Evolutionary conservation across 495 filamentous ascomycete genomes (phyloP).

Genomic region (Daldinia decipiens): DNA sequence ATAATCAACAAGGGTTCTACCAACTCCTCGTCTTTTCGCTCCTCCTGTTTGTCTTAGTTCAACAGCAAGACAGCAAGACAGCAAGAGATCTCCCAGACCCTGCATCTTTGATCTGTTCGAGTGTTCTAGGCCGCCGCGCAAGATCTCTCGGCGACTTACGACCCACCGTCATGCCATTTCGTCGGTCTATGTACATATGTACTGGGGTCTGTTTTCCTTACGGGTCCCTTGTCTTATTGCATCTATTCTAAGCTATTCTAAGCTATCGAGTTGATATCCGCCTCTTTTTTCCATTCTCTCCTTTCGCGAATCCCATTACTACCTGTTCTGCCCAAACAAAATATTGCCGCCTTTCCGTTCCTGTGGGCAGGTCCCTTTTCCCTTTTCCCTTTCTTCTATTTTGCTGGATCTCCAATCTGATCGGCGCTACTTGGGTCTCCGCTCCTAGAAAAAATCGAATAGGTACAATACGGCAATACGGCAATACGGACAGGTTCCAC

Average conservation of each 20-base stretch:
- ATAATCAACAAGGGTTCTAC: slow-evolving; percentile 24
- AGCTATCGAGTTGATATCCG: slow-evolving; percentile 33
- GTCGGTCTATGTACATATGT: too few relatives aligned
- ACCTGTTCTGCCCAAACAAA: slow-evolving; percentile 41
- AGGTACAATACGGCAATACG: slow-evolving; percentile 29
- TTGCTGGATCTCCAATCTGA: slow-evolving; percentile 36
- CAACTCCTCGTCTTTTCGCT: slow-evolving; percentile 10
- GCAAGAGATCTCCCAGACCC: slow-evolving; percentile 15
- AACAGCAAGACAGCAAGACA: slow-evolving; percentile 7
- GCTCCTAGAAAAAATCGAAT: slow-evolving; percentile 23
- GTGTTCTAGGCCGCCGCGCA: slow-evolving; percentile 21
- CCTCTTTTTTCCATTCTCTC: slow-evolving; percentile 30
- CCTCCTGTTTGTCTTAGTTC: slow-evolving; percentile 18
- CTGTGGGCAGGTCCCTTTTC: slow-evolving; percentile 46
- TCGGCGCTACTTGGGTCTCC: slow-evolving; percentile 35
- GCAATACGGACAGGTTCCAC: slow-evolving; percentile 38
- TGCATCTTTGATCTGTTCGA: slow-evolving; percentile 32
- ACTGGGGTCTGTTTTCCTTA: slow-evolving; percentile 22
- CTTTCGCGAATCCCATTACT: slow-evolving; percentile 9
- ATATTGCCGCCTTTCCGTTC: slow-evolving; percentile 38
- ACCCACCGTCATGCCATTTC: slow-evolving; percentile 42
- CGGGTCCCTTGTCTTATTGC: slow-evolving; percentile 39
- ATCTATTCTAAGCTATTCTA: slow-evolving; percentile 26
- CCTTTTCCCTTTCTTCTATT: slow-evolving; percentile 2
- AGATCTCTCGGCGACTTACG: slow-evolving; percentile 38